A percentile compares a stretch with the other conserved stretches of the same genome.
Evolutionary conservation across 2,329 filamentous ascomycete genomes (phyloP).

Genomic region (Laburnicola sp.): DNA sequence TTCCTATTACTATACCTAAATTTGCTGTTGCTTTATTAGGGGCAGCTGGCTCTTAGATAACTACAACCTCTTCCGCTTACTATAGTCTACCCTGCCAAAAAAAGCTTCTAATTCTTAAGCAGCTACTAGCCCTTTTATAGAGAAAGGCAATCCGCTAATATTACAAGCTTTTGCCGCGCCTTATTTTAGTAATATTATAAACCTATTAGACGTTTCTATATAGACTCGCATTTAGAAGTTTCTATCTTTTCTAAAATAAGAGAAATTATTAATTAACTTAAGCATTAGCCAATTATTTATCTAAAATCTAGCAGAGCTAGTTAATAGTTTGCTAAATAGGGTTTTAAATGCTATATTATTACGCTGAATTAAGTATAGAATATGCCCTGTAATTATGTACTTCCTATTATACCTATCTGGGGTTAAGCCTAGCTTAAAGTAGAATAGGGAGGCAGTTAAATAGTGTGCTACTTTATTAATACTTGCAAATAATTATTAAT

Average conservation of each 20-base stretch:
- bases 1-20: slow-evolving; percentile 7
- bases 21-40: slow-evolving; percentile 6
- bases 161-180: slow-evolving; percentile 13
- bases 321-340: slow-evolving; percentile 8
- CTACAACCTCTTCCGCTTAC: background rate
- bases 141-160: slow-evolving; percentile 19
- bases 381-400: too few species aligned
- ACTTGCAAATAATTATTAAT: slow-evolving; percentile 10
- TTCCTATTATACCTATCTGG: slow-evolving; percentile 16
- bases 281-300: slow-evolving; percentile 6
- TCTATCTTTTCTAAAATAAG: slow-evolving; percentile 13
- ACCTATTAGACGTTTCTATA: slow-evolving; percentile 9
- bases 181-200: slow-evolving; percentile 16
- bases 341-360: slow-evolving; percentile 10
- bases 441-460: slow-evolving; percentile 21
- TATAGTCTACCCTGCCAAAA: slow-evolving; percentile 17
- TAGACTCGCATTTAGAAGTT: slow-evolving; percentile 13
- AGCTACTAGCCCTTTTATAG: slow-evolving; percentile 8
- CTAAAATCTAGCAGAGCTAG: slow-evolving; percentile 9
- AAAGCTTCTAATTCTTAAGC: slow-evolving; percentile 12
- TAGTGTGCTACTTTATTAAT: slow-evolving; percentile 13
- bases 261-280: slow-evolving; percentile 9
- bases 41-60: slow-evolving; percentile 9
- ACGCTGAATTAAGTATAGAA: background rate
- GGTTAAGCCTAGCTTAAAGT: slow-evolving; percentile 19